Evolutionary conservation across 192 early-diverging fungal species (phyloP).

Genomic region (Entomortierella beljakovae): DNA sequence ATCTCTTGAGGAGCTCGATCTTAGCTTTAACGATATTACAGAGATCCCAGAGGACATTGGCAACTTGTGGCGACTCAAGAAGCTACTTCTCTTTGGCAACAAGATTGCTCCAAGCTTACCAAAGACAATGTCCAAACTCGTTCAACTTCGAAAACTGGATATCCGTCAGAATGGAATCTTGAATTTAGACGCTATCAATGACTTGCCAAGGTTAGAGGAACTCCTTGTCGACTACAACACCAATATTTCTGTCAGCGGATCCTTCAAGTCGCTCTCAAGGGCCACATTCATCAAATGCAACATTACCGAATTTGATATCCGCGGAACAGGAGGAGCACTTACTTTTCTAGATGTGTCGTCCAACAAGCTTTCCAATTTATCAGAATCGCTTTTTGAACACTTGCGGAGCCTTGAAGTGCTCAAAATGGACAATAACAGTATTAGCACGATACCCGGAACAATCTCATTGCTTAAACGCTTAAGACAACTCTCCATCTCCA

Average conservation of each 20-base stretch:
- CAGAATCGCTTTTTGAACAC: constrained; percentile 69
- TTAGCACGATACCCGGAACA: constrained; percentile 72
- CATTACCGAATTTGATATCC: constrained; percentile 74
- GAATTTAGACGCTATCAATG: constrained; percentile 68
- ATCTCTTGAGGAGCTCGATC: constrained; percentile 75
- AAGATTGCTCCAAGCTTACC: constrained; percentile 78
- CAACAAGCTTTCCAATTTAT: constrained; percentile 77
- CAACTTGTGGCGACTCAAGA: constrained; percentile 65
- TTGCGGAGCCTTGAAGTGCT: constrained; percentile 67
- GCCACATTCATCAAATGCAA: constrained; percentile 75
- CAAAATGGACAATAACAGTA: constrained; percentile 76
- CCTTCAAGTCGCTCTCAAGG: constrained; percentile 64
- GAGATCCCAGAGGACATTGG: constrained; percentile 79
- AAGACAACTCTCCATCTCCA: constrained; percentile 68
- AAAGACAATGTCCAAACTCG: constrained; percentile 64
- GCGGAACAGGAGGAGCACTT: constrained; percentile 49
- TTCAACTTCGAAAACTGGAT: constrained; percentile 78
- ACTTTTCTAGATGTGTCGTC: constrained; percentile 68
- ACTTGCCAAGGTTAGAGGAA: constrained; percentile 68
- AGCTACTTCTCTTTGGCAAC: constrained; percentile 82
- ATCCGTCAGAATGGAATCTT: constrained; percentile 85
- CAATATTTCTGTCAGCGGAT: constrained; percentile 70
- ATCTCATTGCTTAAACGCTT: constrained; percentile 68
- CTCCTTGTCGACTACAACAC: constrained; percentile 80
- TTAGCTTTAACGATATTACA: constrained; percentile 87